phyloP scores from a whole-genome alignment of 768 basidiomycete genomes.

The Naganishia friedmannii region DNA sequence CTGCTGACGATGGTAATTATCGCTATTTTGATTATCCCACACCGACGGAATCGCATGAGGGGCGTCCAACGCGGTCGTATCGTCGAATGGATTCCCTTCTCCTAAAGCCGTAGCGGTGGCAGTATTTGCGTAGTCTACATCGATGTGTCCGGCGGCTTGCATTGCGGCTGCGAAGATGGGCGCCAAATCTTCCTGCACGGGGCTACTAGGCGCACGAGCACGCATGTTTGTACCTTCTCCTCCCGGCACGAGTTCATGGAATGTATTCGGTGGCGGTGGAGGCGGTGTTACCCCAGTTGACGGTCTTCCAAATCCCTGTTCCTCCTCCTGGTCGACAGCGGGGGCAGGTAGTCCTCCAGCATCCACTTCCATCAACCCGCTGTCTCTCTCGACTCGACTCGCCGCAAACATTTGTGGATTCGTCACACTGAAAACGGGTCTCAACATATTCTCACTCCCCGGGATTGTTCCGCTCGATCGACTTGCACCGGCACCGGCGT shows the following conservation, averaged over 20 bases:
- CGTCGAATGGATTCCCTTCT: slow-evolving; percentile 5
- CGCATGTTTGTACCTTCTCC: not conserved
- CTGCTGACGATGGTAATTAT: slow-evolving; percentile 17
- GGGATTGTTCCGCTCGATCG: slow-evolving; percentile 18
- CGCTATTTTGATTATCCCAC: slow-evolving; percentile 23
- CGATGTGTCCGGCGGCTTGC: too few species aligned
- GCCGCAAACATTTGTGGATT: slow-evolving; percentile 25
- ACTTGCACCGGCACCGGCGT: not conserved
- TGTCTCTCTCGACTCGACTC: slow-evolving; percentile 24
- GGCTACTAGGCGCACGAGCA: slow-evolving; percentile 7
- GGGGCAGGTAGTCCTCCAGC: not conserved
- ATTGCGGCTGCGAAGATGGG: not conserved
- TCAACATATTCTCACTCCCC: slow-evolving; percentile 18
- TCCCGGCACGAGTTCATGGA: not conserved
- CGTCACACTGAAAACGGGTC: slow-evolving; percentile 24
- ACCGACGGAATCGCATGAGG: slow-evolving; percentile 19
- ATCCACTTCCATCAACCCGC: slow-evolving; percentile 24
- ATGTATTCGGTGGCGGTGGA: not conserved
- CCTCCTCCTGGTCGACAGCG: not conserved
- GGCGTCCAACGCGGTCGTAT: slow-evolving; percentile 11
- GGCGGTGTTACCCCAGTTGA: not conserved
- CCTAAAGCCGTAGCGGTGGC: not conserved
- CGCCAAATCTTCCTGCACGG: slow-evolving; percentile 7
- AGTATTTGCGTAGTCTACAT: too few species aligned
- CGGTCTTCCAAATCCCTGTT: too few species aligned